Base-by-base conservation (phyloP, 2,329 filamentous ascomycete species). In the Cryphonectria radicalis region DNA sequence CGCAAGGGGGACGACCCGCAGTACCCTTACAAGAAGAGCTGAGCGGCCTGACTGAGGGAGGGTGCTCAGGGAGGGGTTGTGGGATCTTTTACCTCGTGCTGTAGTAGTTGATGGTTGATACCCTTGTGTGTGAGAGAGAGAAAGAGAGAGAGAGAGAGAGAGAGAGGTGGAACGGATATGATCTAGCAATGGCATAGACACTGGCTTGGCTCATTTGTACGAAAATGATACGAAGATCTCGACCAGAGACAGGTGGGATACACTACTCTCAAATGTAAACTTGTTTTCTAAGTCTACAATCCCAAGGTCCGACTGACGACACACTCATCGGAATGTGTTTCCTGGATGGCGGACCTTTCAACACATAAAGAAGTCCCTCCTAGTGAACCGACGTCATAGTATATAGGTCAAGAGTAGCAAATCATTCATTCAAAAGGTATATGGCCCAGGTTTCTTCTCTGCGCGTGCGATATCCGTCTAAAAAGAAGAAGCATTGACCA, bases 1-100 rank as follows among this genome's bases (percentile, higher is more conserved):
- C 89, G 93, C 78, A 97, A 96, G 86, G 93, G 94, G 79, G 92
- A 95, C 79, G 87, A 90, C 68, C 84, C 95, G 28, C 85, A 83
- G 73, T 91, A 90, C 70, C 89, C 89, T 1, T 91, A 84, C 75
- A 89, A 88, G 80, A 73, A 62, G 68, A 67, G 67, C 65, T 72
- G 67, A 72, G 55, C 25, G 25, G n/a, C 25, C 13, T 28, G 55
- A 8, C 2, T n/a, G 7, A 22, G n/a, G 13, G 13, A 59, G 53
- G 22, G 13, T 32, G 14, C 32, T 32, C 13, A 6, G 14, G 19
- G 2, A 8, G 14, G 14, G 32, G 14, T 42, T 19, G 55, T 2
- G 2, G 46, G 5, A n/a, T 43, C 17, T 0, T 60, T 19, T 59
- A 28, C 28, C 28, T 57, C 43, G 19, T 13, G 22, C 6, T 66